Evolutionary conservation across 148 eudicot species (phyloP).

Genomic region (Amaranthus cruentus): DNA sequence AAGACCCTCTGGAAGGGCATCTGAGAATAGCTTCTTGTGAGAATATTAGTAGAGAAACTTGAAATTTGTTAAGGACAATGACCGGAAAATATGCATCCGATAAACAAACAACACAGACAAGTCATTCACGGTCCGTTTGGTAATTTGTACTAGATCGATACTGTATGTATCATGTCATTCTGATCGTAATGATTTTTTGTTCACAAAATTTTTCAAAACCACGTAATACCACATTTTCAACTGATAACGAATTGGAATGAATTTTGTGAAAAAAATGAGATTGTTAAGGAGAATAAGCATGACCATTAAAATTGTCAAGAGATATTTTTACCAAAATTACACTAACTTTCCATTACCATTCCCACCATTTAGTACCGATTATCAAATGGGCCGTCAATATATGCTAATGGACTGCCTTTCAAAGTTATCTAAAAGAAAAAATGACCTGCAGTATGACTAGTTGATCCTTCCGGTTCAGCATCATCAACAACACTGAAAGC

Average conservation of each 20-base stretch:
- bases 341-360: no score
- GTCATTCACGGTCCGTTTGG: no score
- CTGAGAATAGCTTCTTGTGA: slow-evolving; percentile 27
- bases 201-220: no score
- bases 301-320: no score
- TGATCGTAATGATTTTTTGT: no score
- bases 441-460: slow-evolving; percentile 46
- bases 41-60: not conserved
- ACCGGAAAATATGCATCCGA: not conserved
- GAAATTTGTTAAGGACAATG: not conserved
- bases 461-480: slow-evolving; percentile 31
- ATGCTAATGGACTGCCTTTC: not conserved
- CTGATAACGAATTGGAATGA: no score
- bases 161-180: no score
- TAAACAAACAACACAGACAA: not conserved
- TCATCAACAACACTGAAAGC: slow-evolving; percentile 72
- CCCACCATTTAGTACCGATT: no score
- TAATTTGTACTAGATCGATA: no score
- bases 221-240: no score
- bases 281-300: no score
- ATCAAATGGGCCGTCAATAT: not conserved
- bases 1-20: slow-evolving; percentile 71
- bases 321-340: not conserved
- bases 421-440: not conserved
- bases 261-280: no score